Evolutionary conservation across 225 moss, liverwort and hornwort species (phyloP).

Genomic region (Antitrichia curtipendula): DNA sequence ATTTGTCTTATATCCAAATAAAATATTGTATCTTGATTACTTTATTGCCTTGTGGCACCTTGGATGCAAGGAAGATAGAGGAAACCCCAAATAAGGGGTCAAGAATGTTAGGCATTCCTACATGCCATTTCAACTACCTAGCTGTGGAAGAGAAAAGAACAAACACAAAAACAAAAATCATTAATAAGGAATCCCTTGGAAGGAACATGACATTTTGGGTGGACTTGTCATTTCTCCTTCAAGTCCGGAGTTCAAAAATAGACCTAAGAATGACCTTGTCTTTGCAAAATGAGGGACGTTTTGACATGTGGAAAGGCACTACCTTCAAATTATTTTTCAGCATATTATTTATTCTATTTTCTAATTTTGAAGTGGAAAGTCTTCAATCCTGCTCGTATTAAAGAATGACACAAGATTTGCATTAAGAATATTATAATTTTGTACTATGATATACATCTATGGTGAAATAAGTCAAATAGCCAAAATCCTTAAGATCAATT

Average conservation of each 20-base stretch:
- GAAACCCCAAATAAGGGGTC: accelerated
- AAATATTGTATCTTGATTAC: not conserved
- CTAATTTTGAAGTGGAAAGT: no score
- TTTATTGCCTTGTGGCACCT: not conserved
- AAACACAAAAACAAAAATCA: not conserved
- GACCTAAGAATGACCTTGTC: not conserved
- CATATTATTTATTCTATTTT: no score
- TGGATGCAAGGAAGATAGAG: accelerated
- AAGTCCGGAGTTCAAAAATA: not conserved
- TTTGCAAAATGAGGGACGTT: accelerated
- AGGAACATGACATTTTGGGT: no score
- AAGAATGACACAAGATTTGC: no score
- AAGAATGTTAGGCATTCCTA: not conserved
- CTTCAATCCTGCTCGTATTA: no score
- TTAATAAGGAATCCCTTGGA: not conserved
- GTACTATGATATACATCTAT: no score
- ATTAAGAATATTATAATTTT: no score
- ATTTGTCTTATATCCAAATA: not conserved
- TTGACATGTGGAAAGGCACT: no score
- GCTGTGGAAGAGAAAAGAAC: not conserved
- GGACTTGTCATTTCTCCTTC: not conserved
- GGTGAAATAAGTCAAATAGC: no score
- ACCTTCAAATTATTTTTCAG: not conserved
- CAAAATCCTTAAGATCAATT: no score
- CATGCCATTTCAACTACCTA: accelerated